Base-by-base conservation (phyloP, 257 asterid genomes). In the Coffea canephora region DNA sequence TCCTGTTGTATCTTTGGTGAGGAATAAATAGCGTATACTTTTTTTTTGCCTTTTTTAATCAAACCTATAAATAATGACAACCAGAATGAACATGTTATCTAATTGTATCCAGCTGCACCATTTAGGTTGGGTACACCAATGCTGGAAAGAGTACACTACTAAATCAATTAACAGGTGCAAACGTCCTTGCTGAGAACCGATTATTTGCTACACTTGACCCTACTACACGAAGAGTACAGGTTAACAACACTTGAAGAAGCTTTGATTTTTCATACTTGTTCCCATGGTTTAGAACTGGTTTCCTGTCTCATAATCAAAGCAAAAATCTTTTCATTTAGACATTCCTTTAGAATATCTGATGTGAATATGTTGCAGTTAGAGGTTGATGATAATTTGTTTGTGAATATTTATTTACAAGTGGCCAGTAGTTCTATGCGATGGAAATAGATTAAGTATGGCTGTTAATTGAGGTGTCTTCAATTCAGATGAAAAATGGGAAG, bases 131-230 rank as follows among this genome's bases (percentile, higher is more conserved):
- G 68, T 95, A 95, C 89, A 95, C 99, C 72, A 95, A 95, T 86
- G 97, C 99, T 76, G 98, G 99, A 79, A 95, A 95, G 94, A 95
- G 99, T 85, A 95, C 98, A 52, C 93, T 95, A 65, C 83, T 95
- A 72, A 95, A 95, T 80, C 89, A 80, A 77, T 84, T 95, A 88
- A 95, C 99, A 31, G 99, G 99, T 78, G 97, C 99, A 36, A 88
- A 89, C 77, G 98, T 95, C 85, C 97, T 95, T 86, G 98, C 96
- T 3, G 99, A 95, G 90, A 97, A 95, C 87, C 88, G 82, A 79
- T 82, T 93, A 76, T 95, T 95, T 83, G 99, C 99, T 48, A 95
- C 99, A 67, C 98, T 95, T 84, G 99, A 95, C 83, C 99, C 99
- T 75, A 95, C 99, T 59, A 95, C 99, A 41, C 91, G 98, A 90